These are phyloP conservation scores for Clonostachys rhizophaga DNA, from an alignment of 2,329 filamentous ascomycete genomes.

Conservation along the genomic window DNA sequence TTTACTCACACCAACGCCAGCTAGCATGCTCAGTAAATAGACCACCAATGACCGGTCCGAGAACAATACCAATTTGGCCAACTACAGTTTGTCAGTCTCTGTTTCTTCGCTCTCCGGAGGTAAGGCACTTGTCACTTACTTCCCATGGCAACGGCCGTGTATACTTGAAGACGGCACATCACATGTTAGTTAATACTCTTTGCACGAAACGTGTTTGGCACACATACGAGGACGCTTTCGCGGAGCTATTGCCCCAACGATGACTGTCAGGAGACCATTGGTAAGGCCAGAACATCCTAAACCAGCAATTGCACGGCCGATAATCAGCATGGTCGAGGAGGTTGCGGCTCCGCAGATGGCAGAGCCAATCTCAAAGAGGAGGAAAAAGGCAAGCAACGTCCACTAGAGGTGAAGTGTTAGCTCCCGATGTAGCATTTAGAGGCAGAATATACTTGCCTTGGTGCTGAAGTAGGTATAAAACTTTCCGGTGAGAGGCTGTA, in stretches of 20 bases:
- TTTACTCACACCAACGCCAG: slow-evolving; percentile 32
- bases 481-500: slow-evolving; percentile 44
- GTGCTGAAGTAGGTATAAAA: slow-evolving; percentile 37
- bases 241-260: slow-evolving; percentile 7
- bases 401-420: slow-evolving; percentile 2
- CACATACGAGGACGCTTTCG: slow-evolving; percentile 8
- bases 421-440: too few relatives aligned
- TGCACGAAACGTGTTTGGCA: slow-evolving; percentile 11
- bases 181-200: slow-evolving; percentile 31
- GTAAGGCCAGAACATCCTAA: slow-evolving; percentile 9
- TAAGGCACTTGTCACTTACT: slow-evolving; percentile 8
- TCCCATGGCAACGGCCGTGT: slow-evolving; percentile 9
- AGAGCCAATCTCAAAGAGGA: slow-evolving; percentile 11
- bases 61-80: slow-evolving; percentile 25
- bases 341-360: slow-evolving; percentile 10
- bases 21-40: slow-evolving; percentile 28
- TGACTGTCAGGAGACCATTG: slow-evolving; percentile 9
- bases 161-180: slow-evolving; percentile 30
- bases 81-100: slow-evolving; percentile 3
- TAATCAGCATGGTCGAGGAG: slow-evolving; percentile 11
- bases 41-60: slow-evolving; percentile 38
- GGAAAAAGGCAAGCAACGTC: slow-evolving; percentile 7
- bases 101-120: too few relatives aligned
- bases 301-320: slow-evolving; percentile 11
- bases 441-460: slow-evolving; percentile 19